Percentiles rank a stretch among this genome's conserved stretches.
Evolutionary conservation across 1,139 yeast genomes (phyloP).

Genomic region (Nadsonia starkeyi-henricii): DNA sequence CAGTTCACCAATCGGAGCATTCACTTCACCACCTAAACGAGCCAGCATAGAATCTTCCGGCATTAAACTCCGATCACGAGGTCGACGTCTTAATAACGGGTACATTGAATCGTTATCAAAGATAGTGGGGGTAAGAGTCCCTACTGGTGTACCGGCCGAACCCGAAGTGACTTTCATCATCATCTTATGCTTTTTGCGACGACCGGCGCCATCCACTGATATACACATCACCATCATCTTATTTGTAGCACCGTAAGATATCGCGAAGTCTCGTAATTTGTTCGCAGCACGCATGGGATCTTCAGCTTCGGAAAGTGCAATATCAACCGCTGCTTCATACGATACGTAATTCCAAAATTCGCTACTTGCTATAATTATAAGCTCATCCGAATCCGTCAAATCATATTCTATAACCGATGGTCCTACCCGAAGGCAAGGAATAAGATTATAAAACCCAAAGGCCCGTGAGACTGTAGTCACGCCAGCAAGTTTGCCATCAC

Average conservation of each 20-base stretch:
- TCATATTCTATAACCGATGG: constrained; percentile 60
- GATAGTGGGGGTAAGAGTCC: constrained; percentile 15
- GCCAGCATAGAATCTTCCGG: constrained; percentile 73
- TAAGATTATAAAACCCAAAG: constrained; percentile 73
- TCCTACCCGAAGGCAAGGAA: constrained; percentile 83
- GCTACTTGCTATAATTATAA: constrained; percentile 73
- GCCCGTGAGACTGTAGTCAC: constrained; percentile 76
- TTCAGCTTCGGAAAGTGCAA: constrained; percentile 69
- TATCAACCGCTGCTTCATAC: constrained; percentile 79
- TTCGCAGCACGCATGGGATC: constrained; percentile 91
- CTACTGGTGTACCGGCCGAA: constrained; percentile 23
- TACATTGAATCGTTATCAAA: constrained; percentile 26
- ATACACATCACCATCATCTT: constrained; percentile 77
- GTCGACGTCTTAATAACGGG: constrained; percentile 33
- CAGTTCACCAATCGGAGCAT: constrained; percentile 87
- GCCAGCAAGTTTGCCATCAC: constrained; percentile 77
- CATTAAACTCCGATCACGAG: constrained; percentile 32
- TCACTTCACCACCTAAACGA: constrained; percentile 79
- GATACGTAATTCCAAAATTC: constrained; percentile 78
- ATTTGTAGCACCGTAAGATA: constrained; percentile 78
- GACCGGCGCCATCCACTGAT: constrained; percentile 28
- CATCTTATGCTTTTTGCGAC: constrained; percentile 3
- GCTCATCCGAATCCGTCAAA: constrained; percentile 61
- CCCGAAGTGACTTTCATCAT: constrained; percentile 6
- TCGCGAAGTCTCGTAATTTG: constrained; percentile 83